Base-by-base conservation (phyloP, 345 rosid genomes). In the Populus alba region DNA sequence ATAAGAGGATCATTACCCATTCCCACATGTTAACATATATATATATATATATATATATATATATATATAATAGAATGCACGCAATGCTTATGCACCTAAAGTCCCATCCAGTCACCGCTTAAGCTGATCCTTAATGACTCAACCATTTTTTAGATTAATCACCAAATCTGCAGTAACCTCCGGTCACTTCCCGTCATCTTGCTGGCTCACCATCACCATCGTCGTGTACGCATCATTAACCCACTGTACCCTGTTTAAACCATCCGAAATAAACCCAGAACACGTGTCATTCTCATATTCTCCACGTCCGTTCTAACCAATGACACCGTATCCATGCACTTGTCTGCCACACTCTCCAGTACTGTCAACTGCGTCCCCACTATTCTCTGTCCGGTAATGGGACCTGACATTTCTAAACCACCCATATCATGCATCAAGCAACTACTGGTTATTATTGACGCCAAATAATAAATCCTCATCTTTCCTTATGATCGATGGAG, bases 301-400 rank as follows among this genome's bases (percentile, higher is more conserved):
- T 86, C 89, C 20, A 77, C 74, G 73, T 86, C 91, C 74, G 83
- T 85, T 68, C 78, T 68, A 69, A 86, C 80, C 13, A 83, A 22
- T 72, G 9, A 22, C 43, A 17, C 43, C 65, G 43, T 61, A 75
- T 80, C 88, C 82, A 78, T 85, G 93, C 84, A 88, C 35, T 81
- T 70, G 77, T 70, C 85, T 17, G 85, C 88, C 81, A 91, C 87
- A 83, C 87, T 70, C 84, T 91, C 96, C 73, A n/a, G n/a, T n/a
- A 91, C 91, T 84, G 86, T 92, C 83, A 92, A 81, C 92, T 86
- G 87, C 37, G 93, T 85, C 85, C 86, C 90, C 69, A 82, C 79
- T 66, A 39, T 73, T 68, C 51, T 67, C 71, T 35, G 73, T 49
- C 38, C 20, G 68, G 27, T 11, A 67, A 70, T 16, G 55, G 51